Conservation (phyloP, 495 filamentous ascomycete species). For the Neurospora discreta region DNA sequence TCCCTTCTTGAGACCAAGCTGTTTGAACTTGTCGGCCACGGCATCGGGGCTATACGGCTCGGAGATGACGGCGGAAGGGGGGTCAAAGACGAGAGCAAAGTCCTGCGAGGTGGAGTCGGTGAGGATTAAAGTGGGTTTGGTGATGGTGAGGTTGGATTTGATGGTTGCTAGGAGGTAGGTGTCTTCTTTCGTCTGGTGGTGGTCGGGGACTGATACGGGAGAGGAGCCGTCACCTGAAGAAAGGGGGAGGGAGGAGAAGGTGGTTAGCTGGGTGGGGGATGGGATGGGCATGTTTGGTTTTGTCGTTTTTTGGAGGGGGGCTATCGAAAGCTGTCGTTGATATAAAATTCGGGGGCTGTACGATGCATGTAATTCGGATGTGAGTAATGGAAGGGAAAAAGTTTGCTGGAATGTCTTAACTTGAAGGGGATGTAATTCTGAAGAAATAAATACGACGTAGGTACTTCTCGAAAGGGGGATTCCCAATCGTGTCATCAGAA, state of each 20-base stretch:
- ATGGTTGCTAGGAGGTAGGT: conserved; percentile 33
- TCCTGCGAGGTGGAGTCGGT: conserved; percentile 17
- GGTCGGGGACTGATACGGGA: neutral
- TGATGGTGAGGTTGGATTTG: conserved; percentile 38
- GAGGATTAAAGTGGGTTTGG: conserved; percentile 32
- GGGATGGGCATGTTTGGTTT: neutral
- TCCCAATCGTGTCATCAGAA: no score
- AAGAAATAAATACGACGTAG: no score
- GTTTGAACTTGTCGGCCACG: conserved; percentile 8
- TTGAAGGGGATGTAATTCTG: neutral
- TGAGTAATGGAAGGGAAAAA: no score
- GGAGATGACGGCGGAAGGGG: conserved; percentile 17
- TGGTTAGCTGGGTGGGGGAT: conserved; percentile 7
- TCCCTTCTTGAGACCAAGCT: conserved; percentile 21
- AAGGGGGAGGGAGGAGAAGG: conserved; percentile 3
- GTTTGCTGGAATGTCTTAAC: neutral
- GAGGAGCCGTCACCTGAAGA: neutral
- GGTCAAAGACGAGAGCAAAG: conserved; percentile 31
- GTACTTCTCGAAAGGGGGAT: no score
- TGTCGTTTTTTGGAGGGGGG: neutral
- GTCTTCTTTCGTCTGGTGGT: neutral
- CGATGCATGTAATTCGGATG: no score
- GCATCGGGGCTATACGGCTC: neutral
- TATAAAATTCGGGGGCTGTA: no score
- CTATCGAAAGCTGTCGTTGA: no score